These are phyloP conservation scores for Leccinum olivaceopallidum DNA, from an alignment of 768 basidiomycete species.

Conservation along the genomic window DNA sequence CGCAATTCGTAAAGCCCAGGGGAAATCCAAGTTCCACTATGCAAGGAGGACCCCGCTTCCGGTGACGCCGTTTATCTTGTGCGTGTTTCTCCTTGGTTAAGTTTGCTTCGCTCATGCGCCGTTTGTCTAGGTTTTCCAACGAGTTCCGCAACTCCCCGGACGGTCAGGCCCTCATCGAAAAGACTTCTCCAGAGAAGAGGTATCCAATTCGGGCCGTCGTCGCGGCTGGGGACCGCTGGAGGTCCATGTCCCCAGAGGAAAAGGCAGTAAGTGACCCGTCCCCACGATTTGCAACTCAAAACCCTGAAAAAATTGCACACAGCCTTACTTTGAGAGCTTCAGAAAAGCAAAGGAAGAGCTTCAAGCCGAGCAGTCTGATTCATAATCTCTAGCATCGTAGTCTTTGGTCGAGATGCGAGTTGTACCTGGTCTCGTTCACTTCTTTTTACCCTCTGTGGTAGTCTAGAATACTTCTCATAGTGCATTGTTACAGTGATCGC, in stretches of 20 bases:
- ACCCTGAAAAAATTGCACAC: constrained; percentile 7
- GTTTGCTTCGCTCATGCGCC: neutral
- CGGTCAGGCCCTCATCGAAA: constrained; percentile 14
- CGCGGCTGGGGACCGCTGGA: constrained; percentile 32
- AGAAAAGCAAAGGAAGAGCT: constrained; percentile 17
- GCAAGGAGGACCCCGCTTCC: constrained; percentile 2
- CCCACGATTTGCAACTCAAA: neutral
- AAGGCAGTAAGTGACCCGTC: constrained; percentile 27
- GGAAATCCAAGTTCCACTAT: constrained; percentile 21
- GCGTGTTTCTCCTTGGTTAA: neutral
- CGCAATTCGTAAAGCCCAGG: constrained; percentile 28
- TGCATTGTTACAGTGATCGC: constrained; percentile 13
- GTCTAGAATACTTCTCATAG: constrained; percentile 6
- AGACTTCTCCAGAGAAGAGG: constrained; percentile 3
- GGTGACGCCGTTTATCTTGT: constrained; percentile 28
- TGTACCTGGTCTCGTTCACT: constrained; percentile 8
- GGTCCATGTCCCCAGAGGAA: constrained; percentile 31
- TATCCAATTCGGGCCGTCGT: constrained; percentile 4
- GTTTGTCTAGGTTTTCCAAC: constrained; percentile 19
- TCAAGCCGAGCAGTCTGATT: neutral
- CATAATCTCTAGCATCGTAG: constrained; percentile 11
- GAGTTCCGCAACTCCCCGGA: constrained; percentile 22
- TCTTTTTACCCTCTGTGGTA: neutral
- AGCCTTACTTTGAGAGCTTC: constrained; percentile 24
- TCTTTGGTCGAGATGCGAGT: neutral